Percentiles rank a stretch among this genome's conserved stretches.
These are phyloP conservation scores for Colletotrichum endophyticum DNA, from an alignment of 2,329 filamentous ascomycete genomes.

Conservation along the genomic window DNA sequence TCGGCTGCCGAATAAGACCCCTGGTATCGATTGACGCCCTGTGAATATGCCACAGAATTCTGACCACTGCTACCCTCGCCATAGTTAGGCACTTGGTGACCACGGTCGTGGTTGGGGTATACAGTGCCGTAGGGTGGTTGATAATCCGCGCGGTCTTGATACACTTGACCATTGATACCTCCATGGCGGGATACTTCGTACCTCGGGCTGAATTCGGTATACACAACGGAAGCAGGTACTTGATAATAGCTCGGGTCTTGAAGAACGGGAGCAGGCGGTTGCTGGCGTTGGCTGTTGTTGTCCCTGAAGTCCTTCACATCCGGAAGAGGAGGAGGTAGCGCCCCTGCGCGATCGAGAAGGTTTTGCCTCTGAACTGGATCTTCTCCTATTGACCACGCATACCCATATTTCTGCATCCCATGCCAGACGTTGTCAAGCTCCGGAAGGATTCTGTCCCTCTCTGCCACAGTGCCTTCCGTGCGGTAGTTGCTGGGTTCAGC, in stretches of 20 bases:
- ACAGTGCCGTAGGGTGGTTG: background rate
- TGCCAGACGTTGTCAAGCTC: background rate
- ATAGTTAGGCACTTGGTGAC: background rate
- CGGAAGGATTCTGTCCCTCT: background rate
- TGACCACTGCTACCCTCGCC: background rate
- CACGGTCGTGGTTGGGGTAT: background rate
- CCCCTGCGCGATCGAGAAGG: background rate
- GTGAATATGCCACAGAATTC: background rate
- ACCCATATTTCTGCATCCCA: background rate
- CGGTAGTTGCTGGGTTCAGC: background rate
- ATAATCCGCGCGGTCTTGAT: background rate
- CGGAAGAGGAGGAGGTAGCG: background rate
- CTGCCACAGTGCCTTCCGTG: background rate
- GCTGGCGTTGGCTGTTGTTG: background rate
- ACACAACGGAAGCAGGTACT: background rate
- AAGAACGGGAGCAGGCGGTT: background rate
- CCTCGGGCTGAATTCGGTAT: background rate
- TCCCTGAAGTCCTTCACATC: background rate
- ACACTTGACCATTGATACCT: background rate
- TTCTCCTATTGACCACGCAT: background rate
- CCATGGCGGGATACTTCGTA: background rate
- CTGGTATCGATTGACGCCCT: background rate
- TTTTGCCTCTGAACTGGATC: background rate
- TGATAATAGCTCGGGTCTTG: background rate
- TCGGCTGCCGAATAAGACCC: background rate